Conservation (phyloP, 164 flowering plant genomes). For the Brasenia schreberi region DNA sequence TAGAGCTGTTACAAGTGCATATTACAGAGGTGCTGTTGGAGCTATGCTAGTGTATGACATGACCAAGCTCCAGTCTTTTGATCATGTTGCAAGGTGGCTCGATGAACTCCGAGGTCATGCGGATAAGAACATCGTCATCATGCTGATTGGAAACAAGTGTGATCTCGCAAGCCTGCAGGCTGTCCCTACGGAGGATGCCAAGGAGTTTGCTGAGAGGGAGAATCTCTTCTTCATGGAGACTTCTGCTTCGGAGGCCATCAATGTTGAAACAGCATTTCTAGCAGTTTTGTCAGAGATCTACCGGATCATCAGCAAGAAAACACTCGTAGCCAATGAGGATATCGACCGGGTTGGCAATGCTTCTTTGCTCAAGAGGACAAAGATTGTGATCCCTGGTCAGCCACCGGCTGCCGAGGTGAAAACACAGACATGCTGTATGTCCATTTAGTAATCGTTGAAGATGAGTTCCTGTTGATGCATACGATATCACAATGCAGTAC, state of each 20-base stretch:
- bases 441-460: no score
- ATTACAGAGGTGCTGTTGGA: no score
- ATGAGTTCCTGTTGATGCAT: no score
- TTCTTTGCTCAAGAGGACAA: slow-evolving; percentile 42
- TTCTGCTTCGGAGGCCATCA: slow-evolving; percentile 54
- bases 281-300: slow-evolving; percentile 46
- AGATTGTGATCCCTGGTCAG: slow-evolving; percentile 36
- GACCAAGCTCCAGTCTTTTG: no score
- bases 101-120: no score
- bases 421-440: no score
- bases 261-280: slow-evolving; percentile 53
- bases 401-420: slow-evolving; percentile 14
- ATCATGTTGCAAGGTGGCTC: no score
- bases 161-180: slow-evolving; percentile 48
- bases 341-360: slow-evolving; percentile 17
- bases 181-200: slow-evolving; percentile 18
- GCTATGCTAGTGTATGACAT: no score
- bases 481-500: no score
- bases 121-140: no score
- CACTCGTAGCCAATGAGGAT: slow-evolving; percentile 31
- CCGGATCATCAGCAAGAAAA: slow-evolving; percentile 41
- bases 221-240: slow-evolving; percentile 67
- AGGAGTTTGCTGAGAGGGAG: slow-evolving; percentile 51
- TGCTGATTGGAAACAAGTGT: no score
- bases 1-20: no score